A percentile compares a stretch with the other conserved stretches of the same genome.
Conservation (phyloP, 306 rosid species). For the Castanospermum australe region DNA sequence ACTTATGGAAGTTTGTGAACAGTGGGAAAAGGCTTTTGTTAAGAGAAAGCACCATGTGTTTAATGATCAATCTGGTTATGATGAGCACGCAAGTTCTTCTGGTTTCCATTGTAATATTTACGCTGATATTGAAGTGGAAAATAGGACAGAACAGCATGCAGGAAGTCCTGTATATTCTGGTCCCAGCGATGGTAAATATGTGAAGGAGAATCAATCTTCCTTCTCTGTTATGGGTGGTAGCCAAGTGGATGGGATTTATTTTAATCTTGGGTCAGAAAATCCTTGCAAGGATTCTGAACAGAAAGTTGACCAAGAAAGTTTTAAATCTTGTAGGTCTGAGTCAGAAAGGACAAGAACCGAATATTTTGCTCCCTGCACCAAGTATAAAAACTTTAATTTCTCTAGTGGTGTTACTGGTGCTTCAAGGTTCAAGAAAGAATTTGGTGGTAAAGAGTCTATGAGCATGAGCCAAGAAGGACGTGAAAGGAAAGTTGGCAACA, state of each 20-base stretch:
- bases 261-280: constrained; percentile 16
- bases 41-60: constrained; percentile 52
- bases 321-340: constrained; percentile 6
- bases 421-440: constrained; percentile 31
- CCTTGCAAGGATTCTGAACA: constrained; percentile 25
- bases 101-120: constrained; percentile 41
- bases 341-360: constrained; percentile 26
- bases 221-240: constrained; percentile 33
- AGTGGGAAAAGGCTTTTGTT: constrained; percentile 68
- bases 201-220: constrained; percentile 30
- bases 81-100: constrained; percentile 58
- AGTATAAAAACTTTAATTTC: not conserved
- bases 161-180: constrained; percentile 45
- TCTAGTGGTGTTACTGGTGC: constrained; percentile 28
- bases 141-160: constrained; percentile 30
- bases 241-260: constrained; percentile 9
- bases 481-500: constrained; percentile 14
- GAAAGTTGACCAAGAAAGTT: constrained; percentile 26
- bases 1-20: constrained; percentile 65
- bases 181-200: constrained; percentile 38
- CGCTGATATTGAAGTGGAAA: constrained; percentile 36
- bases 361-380: constrained; percentile 31
- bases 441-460: constrained; percentile 25
- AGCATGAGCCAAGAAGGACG: constrained; percentile 18
- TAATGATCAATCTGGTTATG: constrained; percentile 37